Conservation (phyloP, 208 protist genomes). For the Zelonia costaricensis region DNA sequence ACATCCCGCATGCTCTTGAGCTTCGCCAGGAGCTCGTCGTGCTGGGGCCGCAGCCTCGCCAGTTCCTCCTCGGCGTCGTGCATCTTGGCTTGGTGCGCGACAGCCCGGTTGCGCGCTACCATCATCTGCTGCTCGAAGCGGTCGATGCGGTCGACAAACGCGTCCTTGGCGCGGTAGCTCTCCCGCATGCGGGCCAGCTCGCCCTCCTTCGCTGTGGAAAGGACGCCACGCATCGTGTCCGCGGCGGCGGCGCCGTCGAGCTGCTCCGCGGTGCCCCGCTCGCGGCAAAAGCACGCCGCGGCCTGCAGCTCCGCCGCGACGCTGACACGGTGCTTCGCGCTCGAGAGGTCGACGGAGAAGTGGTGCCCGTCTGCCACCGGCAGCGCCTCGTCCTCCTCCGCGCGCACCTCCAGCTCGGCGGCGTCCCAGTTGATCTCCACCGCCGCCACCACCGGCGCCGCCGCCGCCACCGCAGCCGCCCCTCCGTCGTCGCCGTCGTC, state of each 20-base stretch:
- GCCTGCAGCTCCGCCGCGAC: slow-evolving; percentile 55
- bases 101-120: slow-evolving; percentile 25
- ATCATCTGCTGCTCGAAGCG: slow-evolving; percentile 50
- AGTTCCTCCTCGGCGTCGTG: slow-evolving; percentile 45
- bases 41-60: slow-evolving; percentile 33
- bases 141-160: slow-evolving; percentile 44
- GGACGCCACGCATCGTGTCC: slow-evolving; percentile 10
- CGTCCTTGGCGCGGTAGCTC: slow-evolving; percentile 34
- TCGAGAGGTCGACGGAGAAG: slow-evolving; percentile 49
- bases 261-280: slow-evolving; percentile 23
- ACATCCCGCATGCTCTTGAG: slow-evolving; percentile 35
- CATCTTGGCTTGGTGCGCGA: slow-evolving; percentile 37
- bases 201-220: slow-evolving; percentile 43
- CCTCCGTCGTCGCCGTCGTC: slow-evolving; percentile 28
- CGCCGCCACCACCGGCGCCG: slow-evolving; percentile 1
- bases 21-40: slow-evolving; percentile 24
- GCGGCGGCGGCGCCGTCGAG: slow-evolving; percentile 4
- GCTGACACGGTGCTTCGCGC: slow-evolving; percentile 35
- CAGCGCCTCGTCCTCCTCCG: slow-evolving; percentile 22
- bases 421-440: slow-evolving; percentile 39
- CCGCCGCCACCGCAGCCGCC: background rate
- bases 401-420: slow-evolving; percentile 19
- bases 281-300: slow-evolving; percentile 51
- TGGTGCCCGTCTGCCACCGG: slow-evolving; percentile 16
- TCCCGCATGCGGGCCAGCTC: slow-evolving; percentile 61